Base-by-base conservation (phyloP, 2,329 filamentous ascomycete species). In the Mycosphaerelloides madeirae region DNA sequence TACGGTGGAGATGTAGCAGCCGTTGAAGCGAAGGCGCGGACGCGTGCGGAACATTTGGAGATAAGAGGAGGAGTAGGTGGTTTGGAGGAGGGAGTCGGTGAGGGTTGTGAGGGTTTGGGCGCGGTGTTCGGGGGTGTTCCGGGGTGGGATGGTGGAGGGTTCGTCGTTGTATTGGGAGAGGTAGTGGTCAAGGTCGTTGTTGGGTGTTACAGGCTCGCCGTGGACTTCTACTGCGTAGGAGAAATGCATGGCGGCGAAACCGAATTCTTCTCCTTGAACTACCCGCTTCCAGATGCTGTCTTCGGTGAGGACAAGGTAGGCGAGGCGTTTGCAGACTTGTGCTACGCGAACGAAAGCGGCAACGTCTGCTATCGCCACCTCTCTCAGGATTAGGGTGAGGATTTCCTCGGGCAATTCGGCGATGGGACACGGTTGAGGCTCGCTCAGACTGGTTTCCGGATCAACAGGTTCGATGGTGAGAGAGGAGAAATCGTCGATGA, bases 1-100 rank as follows among this genome's bases (percentile, higher is more conserved):
- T 47, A 95, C 89, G 0, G 91, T 97, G 65, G 83, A 87, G 66
- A 98, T 97, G 70, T 98, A 98, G 68, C 88, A 85, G 19, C 93
- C 93, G 59, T 93, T 93, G 74, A 95, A 98, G 46, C 93, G 87
- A 48, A 97, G 77, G 33, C 93, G 83, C 2, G 93, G 91, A 12
- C 89, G 84, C 4, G 74, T 72, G 31, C 85, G 86, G 70, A 95
- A 95, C 72, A 95, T 87, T 41, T 71, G 67, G 58, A 78, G 79
- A 66, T 60, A 74, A 38, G 67, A 69, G 45, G 56, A 50, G 31
- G 56, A 39, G 54, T 64, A 63, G 41, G 49, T 44, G 19, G 55
- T 48, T 28, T 52, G 53, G 20, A 64, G 57, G 11, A 66, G 58
- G 9, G 45, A 35, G 11, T 56, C 52, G 7, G 59, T 62, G 31